Base-by-base conservation (phyloP, 2,329 filamentous ascomycete species). In the Pestalotiopsis sp. region DNA sequence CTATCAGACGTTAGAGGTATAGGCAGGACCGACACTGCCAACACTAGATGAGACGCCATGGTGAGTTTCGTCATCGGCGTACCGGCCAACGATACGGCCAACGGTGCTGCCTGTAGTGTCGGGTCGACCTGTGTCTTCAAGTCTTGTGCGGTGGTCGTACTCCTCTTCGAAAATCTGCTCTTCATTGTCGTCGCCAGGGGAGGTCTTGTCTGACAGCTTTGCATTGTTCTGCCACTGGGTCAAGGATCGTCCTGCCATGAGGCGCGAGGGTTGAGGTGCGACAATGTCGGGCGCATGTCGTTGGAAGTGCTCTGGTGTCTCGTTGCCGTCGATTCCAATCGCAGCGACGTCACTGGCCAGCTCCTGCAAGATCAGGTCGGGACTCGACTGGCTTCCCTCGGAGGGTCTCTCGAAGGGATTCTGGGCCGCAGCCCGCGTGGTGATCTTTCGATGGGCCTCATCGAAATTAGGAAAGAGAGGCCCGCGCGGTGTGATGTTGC, bases 371-470 rank as follows among this genome's bases (percentile, higher is more conserved):
- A 60, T 66, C 4, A 65, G 41, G 55, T 71, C 49, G n/a, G 55
- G n/a, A 57, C 52, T 65, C 4, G 64, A 63, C 6, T 68, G 59
- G 58, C 27, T 63, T 23, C 70, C 69, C 4, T 60, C 39, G 13
- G 65, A 62, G 7, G 11, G 64, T 36, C 71, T 69, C 2, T 41
- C 68, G 7, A 69, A 69, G 38, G 68, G 61, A 49, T 71, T 69
- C 12, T 69, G 66, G n/a, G 74, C 62, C n/a, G 17, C 66, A 23
- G 70, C 62, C 4, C 72, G 70, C 4, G 76, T 73, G 9, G 79
- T 80, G 68, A 84, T 83, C 41, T 79, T 80, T 3, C 76, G 74
- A 66, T 81, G 79, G 1, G 82, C 81, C 45, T 82, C 81, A 31
- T 75, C 74, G 0, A 83, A 72, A 65, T 79, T 78, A 31, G 75